A percentile compares a stretch with the other conserved stretches of the same genome.
These are phyloP conservation scores for Luffa aegyptiaca DNA, from an alignment of 306 rosid species.

Conservation along the genomic window DNA sequence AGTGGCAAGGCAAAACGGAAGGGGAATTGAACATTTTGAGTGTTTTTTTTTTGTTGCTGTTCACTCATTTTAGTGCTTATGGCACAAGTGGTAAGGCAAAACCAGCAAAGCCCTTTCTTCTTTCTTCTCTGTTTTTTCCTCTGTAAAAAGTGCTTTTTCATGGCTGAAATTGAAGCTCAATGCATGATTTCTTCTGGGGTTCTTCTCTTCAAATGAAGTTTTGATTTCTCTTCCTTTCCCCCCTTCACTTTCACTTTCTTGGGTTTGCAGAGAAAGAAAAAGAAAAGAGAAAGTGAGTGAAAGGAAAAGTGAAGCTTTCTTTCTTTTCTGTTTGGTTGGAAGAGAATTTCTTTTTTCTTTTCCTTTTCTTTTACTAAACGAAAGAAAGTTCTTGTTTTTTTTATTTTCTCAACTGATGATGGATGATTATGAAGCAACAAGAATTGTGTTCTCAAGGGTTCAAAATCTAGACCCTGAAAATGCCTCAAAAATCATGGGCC, in stretches of 20 bases:
- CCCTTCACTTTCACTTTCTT: conserved; percentile 19
- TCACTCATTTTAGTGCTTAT: background rate
- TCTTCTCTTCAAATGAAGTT: background rate
- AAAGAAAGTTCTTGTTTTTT: background rate
- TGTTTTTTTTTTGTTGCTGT: background rate
- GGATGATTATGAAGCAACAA: conserved; percentile 97
- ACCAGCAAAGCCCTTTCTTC: background rate
- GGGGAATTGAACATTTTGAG: background rate
- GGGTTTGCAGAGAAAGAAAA: conserved; percentile 65
- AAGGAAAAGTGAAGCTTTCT: conserved; percentile 30
- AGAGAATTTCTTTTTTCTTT: background rate
- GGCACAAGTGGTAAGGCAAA: background rate
- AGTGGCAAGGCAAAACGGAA: too few species aligned
- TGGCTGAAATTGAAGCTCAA: background rate
- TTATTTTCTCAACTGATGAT: conserved; percentile 20
- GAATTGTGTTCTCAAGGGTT: conserved; percentile 78
- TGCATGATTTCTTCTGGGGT: background rate
- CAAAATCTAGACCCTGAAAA: conserved; percentile 87
- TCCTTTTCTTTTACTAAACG: background rate
- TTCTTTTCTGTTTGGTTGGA: conserved; percentile 40
- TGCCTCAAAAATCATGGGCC: conserved; percentile 92
- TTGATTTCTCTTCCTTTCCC: background rate
- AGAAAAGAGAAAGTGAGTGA: conserved; percentile 4
- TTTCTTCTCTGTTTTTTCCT: background rate
- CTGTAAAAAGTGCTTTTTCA: background rate